Conservation (phyloP, 768 basidiomycete genomes). For the Russula griseocarnosa region DNA sequence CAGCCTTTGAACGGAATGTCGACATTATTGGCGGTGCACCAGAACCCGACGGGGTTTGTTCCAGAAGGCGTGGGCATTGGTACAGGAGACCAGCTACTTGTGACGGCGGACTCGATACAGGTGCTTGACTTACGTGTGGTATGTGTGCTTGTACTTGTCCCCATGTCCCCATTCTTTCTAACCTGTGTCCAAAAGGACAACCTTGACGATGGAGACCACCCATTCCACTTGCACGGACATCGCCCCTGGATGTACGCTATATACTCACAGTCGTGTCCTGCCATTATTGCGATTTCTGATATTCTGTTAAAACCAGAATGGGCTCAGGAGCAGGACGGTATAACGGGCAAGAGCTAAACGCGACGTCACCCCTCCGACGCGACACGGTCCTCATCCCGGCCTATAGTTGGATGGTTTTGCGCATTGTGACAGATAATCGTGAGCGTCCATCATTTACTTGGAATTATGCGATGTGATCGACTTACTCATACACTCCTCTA, state of each 20-base stretch:
- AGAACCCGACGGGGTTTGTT: constrained; percentile 2
- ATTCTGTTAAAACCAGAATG: constrained; percentile 17
- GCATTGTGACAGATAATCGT: constrained; percentile 26
- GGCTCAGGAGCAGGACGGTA: constrained; percentile 21
- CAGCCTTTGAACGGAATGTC: constrained; percentile 17
- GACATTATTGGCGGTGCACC: constrained; percentile 21
- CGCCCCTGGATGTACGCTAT: constrained; percentile 23
- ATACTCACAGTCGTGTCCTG: too few relatives aligned
- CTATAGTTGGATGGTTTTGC: constrained; percentile 19
- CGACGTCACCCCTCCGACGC: constrained; percentile 20
- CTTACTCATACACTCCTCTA: neutral
- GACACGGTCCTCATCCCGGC: constrained; percentile 25
- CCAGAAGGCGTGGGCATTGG: constrained; percentile 1
- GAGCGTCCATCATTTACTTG: neutral
- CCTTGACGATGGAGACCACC: constrained; percentile 26
- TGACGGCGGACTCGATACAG: constrained; percentile 25
- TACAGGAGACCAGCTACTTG: constrained; percentile 14
- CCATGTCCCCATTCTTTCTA: neutral
- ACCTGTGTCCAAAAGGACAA: constrained; percentile 7
- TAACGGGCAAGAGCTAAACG: constrained; percentile 15
- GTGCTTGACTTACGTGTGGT: constrained; percentile 21
- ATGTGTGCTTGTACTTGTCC: neutral
- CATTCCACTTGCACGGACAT: constrained; percentile 25
- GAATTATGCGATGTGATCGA: neutral
- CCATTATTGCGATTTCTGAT: neutral